Base-by-base conservation (phyloP, 345 rosid genomes). In the Eucalyptus marginata region DNA sequence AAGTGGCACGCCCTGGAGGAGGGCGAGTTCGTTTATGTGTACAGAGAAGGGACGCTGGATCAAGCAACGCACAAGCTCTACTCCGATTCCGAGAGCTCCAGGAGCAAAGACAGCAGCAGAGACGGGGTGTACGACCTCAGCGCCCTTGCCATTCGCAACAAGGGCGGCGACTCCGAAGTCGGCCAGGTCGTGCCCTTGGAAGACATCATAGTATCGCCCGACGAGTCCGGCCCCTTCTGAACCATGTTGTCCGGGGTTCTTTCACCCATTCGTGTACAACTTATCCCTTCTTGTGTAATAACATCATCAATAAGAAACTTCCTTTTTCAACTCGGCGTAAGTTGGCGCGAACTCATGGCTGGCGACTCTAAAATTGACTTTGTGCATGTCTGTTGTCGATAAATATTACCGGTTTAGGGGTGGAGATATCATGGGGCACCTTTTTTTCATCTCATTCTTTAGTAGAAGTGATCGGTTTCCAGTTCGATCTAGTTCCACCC, bases 1-100 rank as follows among this genome's bases (percentile, higher is more conserved):
- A 95, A 91, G 84, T 94, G 95, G 95, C 86, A 91, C 24, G 79
- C 91, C 4, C 90, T 94, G 93, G 92, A 94, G 33, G 94, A 90
- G 79, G 93, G 90, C 25, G 94, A 93, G 31, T 62, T 56, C 20
- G 86, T 90, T 25, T 94, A 91, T 90, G 91, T 94, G 16, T 94
- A 90, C 92, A 90, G 93, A 86, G 94, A 93, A 85, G 96, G 95
- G 62, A 94, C 95, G 7, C n/a, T 92, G 14, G 94, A 91, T 12
- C 91, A 49, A 71, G 36, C 92, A 10, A 89, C 91, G 22, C 86
- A 87, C 43, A 71, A 49, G 59, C 83, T 52, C 36, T 91, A 84
- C 25, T 84, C 87, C 86, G 51, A 46, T 10, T 76, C 84, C 71
- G 40, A 88, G 68, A 86, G 87, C 15, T 52, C 68, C 22, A 20